These are phyloP conservation scores for Spencermartinsiella ligniputridi DNA, from an alignment of 1,139 yeast genomes.

Conservation along the genomic window DNA sequence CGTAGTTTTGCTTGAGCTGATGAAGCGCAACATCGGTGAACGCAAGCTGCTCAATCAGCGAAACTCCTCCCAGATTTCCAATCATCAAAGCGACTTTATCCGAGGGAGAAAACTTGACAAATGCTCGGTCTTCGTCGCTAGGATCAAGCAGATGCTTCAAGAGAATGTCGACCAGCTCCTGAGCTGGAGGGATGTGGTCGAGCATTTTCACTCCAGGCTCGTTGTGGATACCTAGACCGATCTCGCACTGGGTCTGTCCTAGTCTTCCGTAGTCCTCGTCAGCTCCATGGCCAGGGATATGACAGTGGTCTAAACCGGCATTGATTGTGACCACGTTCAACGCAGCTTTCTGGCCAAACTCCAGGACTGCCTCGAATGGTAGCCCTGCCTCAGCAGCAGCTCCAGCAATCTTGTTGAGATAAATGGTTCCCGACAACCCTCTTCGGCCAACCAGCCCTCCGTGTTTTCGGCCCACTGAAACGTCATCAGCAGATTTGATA, in stretches of 20 bases:
- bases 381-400: slow-evolving; percentile 40
- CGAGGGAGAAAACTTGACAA: slow-evolving; percentile 38
- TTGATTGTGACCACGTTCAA: slow-evolving; percentile 43
- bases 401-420: slow-evolving; percentile 44
- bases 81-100: slow-evolving; percentile 43
- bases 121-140: slow-evolving; percentile 41
- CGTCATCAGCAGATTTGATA: slow-evolving; percentile 40
- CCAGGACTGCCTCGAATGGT: slow-evolving; percentile 35
- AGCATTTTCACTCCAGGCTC: slow-evolving; percentile 45
- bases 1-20: slow-evolving; percentile 37
- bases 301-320: slow-evolving; percentile 51
- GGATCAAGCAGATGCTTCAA: slow-evolving; percentile 38
- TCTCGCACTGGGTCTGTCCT: slow-evolving; percentile 30
- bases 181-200: slow-evolving; percentile 40
- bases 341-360: slow-evolving; percentile 38
- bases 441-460: slow-evolving; percentile 48
- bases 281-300: slow-evolving; percentile 45
- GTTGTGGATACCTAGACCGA: slow-evolving; percentile 53
- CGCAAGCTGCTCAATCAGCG: slow-evolving; percentile 44
- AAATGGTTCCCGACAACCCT: slow-evolving; percentile 45
- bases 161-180: slow-evolving; percentile 39
- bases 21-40: slow-evolving; percentile 34
- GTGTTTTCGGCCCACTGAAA: slow-evolving; percentile 43
- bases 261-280: slow-evolving; percentile 30
- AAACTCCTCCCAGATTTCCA: slow-evolving; percentile 51